These are phyloP conservation scores for Sphaerobolus stellatus DNA, from an alignment of 1,284 basidiomycete species.

Conservation along the genomic window DNA sequence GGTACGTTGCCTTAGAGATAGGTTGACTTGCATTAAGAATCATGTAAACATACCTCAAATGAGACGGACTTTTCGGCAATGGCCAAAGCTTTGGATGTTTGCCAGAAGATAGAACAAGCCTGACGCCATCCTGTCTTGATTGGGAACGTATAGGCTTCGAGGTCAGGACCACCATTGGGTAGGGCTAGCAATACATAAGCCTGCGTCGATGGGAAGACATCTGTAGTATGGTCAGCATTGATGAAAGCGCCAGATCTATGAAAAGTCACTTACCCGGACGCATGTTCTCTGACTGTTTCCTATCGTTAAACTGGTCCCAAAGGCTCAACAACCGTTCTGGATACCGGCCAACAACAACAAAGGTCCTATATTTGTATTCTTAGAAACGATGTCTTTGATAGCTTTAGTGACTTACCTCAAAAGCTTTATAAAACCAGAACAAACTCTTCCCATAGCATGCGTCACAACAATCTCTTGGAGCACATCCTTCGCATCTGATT, in stretches of 20 bases:
- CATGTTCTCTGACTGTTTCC: slow-evolving; percentile 78
- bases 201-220: slow-evolving; percentile 72
- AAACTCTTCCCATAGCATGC: slow-evolving; percentile 68
- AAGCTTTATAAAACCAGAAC: slow-evolving; percentile 76
- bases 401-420: slow-evolving; percentile 46
- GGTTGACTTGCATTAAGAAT: neutral
- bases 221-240: slow-evolving; percentile 44
- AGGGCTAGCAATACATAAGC: slow-evolving; percentile 87
- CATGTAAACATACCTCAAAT: slow-evolving; percentile 74
- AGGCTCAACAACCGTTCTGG: slow-evolving; percentile 73
- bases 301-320: slow-evolving; percentile 82
- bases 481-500: slow-evolving; percentile 74
- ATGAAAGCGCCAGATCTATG: neutral
- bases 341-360: slow-evolving; percentile 84
- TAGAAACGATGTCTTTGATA: slow-evolving; percentile 9
- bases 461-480: slow-evolving; percentile 88
- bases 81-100: slow-evolving; percentile 75
- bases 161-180: slow-evolving; percentile 84
- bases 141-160: slow-evolving; percentile 78
- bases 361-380: slow-evolving; percentile 45
- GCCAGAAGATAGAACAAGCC: slow-evolving; percentile 89
- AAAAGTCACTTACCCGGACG: slow-evolving; percentile 65
- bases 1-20: slow-evolving; percentile 6
- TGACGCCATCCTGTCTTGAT: slow-evolving; percentile 74
- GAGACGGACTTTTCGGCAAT: slow-evolving; percentile 74